These are phyloP conservation scores for Conticribra guillardii DNA, from an alignment of 108 stramenopile genomes.

Conservation along the genomic window DNA sequence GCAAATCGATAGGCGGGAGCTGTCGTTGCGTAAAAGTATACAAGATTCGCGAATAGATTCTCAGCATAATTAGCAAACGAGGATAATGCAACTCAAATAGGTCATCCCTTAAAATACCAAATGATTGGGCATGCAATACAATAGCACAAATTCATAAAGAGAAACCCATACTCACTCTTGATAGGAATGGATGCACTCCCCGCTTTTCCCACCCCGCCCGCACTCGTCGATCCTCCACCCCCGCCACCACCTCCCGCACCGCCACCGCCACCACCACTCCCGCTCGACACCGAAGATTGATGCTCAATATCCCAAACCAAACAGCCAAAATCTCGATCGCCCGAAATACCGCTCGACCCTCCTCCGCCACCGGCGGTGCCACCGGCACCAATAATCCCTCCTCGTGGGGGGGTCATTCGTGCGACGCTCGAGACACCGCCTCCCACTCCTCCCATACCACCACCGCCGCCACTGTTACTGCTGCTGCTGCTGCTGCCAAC, in stretches of 20 bases:
- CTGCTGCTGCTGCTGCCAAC: neutral
- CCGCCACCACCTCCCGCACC: constrained; percentile 6
- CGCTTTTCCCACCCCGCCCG: constrained; percentile 17
- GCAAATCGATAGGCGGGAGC: constrained; percentile 48
- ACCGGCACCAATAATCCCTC: neutral
- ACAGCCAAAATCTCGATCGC: constrained; percentile 79
- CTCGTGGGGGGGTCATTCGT: neutral
- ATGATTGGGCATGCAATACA: too few species aligned
- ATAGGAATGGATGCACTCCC: constrained; percentile 26
- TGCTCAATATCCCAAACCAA: constrained; percentile 70
- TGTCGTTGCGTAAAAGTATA: neutral
- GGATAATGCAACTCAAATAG: too few species aligned
- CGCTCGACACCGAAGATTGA: constrained; percentile 22
- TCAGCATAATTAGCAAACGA: neutral
- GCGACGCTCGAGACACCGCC: neutral
- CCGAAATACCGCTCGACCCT: constrained; percentile 29
- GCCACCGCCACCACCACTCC: constrained; percentile 14
- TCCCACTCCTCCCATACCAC: too few species aligned
- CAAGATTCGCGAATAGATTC: neutral
- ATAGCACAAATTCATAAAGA: too few species aligned
- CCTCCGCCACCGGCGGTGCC: neutral
- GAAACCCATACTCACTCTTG: constrained; percentile 25
- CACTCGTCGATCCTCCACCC: constrained; percentile 8
- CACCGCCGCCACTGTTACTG: constrained; percentile 1
- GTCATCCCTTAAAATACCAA: too few species aligned